Conservation (phyloP, 768 basidiomycete species). For the Agaricus sinodeliciosus region DNA sequence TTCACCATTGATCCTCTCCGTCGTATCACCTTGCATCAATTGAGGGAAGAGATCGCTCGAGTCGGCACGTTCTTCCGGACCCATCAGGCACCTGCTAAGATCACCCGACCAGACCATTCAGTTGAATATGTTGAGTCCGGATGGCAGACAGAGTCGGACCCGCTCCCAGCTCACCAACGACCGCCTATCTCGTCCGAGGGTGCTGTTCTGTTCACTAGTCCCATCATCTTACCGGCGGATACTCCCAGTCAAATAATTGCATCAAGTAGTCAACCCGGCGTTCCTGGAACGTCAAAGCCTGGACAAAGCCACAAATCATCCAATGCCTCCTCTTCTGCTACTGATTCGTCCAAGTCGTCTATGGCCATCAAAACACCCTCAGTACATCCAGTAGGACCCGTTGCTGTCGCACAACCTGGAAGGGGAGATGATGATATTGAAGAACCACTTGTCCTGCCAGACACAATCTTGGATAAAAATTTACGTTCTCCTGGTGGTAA, state of each 20-base stretch:
- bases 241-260: not conserved
- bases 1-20: conserved; percentile 59
- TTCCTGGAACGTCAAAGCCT: not conserved
- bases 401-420: conserved; percentile 34
- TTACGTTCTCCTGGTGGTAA: conserved; percentile 4
- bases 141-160: not conserved
- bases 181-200: not conserved
- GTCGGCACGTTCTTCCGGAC: conserved; percentile 51
- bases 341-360: conserved; percentile 8
- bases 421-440: conserved; percentile 31
- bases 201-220: not conserved
- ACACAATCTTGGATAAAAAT: conserved; percentile 1
- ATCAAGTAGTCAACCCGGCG: not conserved
- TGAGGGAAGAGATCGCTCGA: conserved; percentile 48
- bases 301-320: conserved; percentile 2
- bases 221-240: not conserved
- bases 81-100: not conserved
- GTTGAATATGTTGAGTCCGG: not conserved
- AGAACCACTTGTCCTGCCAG: conserved; percentile 16
- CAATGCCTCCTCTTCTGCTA: conserved; percentile 12
- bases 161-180: not conserved
- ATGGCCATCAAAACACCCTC: conserved; percentile 33
- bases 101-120: not conserved
- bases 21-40: conserved; percentile 57
- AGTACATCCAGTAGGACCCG: conserved; percentile 31